A percentile compares a stretch with the other conserved stretches of the same genome.
Evolutionary conservation across 495 filamentous ascomycete species (phyloP).

Genomic region (Xylaria nigripes): DNA sequence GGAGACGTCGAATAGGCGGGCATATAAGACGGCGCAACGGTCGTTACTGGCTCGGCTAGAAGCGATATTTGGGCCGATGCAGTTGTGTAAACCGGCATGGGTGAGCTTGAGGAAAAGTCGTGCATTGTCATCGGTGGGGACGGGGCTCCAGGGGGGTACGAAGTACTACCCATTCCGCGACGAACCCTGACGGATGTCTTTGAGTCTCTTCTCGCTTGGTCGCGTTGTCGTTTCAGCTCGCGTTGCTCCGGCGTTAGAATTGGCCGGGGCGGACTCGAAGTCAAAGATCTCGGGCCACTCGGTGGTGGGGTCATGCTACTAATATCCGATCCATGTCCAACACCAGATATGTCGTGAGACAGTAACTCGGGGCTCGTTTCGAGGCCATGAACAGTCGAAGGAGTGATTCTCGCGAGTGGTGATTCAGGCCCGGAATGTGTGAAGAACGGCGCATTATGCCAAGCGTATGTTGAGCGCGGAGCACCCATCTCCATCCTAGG

Average conservation of each 20-base stretch:
- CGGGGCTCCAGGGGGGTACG: conserved; percentile 32
- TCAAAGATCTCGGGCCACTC: conserved; percentile 36
- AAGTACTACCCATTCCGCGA: conserved; percentile 31
- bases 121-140: conserved; percentile 34
- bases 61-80: conserved; percentile 39
- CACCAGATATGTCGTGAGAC: conserved; percentile 31
- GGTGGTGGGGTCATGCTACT: conserved; percentile 35
- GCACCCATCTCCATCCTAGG: conserved; percentile 38
- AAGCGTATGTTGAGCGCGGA: conserved; percentile 34
- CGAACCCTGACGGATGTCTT: conserved; percentile 33
- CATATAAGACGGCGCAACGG: conserved; percentile 31
- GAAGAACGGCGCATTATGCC: conserved; percentile 20
- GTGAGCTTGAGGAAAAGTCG: conserved; percentile 33
- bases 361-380: conserved; percentile 32
- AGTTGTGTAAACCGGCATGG: conserved; percentile 39
- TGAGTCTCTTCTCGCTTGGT: conserved; percentile 36
- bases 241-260: conserved; percentile 40
- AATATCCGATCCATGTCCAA: conserved; percentile 31
- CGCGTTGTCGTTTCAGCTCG: conserved; percentile 41
- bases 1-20: conserved; percentile 36
- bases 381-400: conserved; percentile 23
- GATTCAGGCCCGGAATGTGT: background rate
- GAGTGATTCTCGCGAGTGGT: background rate
- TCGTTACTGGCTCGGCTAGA: conserved; percentile 34
- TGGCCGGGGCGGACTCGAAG: conserved; percentile 38